A percentile compares a stretch with the other conserved stretches of the same genome.
Evolutionary conservation across 2,329 filamentous ascomycete genomes (phyloP).

Genomic region (Teratosphaeria viscida): DNA sequence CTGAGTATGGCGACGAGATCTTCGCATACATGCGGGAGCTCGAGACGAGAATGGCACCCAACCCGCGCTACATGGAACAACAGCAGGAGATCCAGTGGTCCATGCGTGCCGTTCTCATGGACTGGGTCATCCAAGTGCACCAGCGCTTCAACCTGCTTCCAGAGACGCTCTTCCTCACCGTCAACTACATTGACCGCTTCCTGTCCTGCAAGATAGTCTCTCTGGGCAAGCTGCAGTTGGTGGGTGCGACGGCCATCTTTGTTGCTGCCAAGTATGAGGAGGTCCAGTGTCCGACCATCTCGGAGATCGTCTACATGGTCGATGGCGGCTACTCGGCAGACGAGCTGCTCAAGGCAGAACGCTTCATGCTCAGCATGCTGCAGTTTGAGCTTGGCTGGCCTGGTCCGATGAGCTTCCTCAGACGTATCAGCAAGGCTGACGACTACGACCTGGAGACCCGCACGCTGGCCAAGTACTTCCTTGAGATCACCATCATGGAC

Average conservation of each 20-base stretch:
- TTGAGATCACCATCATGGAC: conserved; percentile 95
- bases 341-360: conserved; percentile 92
- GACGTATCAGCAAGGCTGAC: conserved; percentile 95
- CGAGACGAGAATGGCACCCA: conserved; percentile 79
- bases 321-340: conserved; percentile 80
- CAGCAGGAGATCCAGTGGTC: conserved; percentile 99
- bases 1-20: conserved; percentile 92
- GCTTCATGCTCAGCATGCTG: conserved; percentile 96
- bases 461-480: conserved; percentile 93
- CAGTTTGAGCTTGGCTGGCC: conserved; percentile 94
- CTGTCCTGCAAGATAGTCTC: conserved; percentile 91
- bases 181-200: conserved; percentile 97
- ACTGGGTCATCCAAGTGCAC: conserved; percentile 96
- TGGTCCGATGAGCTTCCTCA: conserved; percentile 97
- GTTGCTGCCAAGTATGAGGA: conserved; percentile 98
- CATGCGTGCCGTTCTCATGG: conserved; percentile 94
- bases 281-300: conserved; percentile 91
- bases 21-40: conserved; percentile 83
- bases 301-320: conserved; percentile 98
- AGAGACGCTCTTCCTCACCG: conserved; percentile 86
- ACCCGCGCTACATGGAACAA: conserved; percentile 90
- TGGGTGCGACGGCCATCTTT: conserved; percentile 90
- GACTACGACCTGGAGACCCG: conserved; percentile 94
- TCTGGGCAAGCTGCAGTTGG: conserved; percentile 85
- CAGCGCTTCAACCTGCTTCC: conserved; percentile 81